These are phyloP conservation scores for Yamadazyma philogaea DNA, from an alignment of 805 yeast genomes.

Conservation along the genomic window DNA sequence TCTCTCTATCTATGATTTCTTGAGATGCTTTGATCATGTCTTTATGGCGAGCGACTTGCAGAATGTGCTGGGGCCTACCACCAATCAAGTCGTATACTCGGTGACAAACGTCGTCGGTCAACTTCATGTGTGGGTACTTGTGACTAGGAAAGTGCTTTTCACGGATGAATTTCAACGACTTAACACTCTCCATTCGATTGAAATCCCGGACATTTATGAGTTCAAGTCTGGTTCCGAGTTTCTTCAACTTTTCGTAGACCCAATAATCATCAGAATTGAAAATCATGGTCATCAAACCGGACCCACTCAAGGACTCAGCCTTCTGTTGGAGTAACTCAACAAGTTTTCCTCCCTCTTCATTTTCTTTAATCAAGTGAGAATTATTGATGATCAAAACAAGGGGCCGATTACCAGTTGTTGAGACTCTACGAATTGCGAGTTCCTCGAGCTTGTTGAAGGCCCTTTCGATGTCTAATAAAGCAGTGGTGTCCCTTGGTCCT, in stretches of 20 bases:
- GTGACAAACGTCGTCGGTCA: constrained; percentile 42
- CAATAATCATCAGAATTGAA: constrained; percentile 85
- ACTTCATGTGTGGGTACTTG: constrained; percentile 33
- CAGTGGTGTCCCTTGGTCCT: constrained; percentile 85
- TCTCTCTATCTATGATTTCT: constrained; percentile 70
- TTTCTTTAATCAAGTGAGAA: constrained; percentile 70
- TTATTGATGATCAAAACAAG: constrained; percentile 68
- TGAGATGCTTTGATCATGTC: constrained; percentile 63
- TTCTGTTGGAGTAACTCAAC: constrained; percentile 78
- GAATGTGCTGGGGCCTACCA: constrained; percentile 80
- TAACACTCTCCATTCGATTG: constrained; percentile 50
- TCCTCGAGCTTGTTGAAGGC: constrained; percentile 75
- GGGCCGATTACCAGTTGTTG: constrained; percentile 46
- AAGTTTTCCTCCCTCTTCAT: constrained; percentile 67
- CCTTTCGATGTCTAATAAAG: constrained; percentile 75
- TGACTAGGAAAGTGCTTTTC: constrained; percentile 31
- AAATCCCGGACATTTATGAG: constrained; percentile 68
- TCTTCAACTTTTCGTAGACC: constrained; percentile 75
- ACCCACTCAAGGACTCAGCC: constrained; percentile 73
- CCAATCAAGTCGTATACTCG: constrained; percentile 69
- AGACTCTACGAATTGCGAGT: constrained; percentile 55
- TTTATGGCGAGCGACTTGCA: constrained; percentile 60
- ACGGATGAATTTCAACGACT: constrained; percentile 53
- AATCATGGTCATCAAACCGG: constrained; percentile 65
- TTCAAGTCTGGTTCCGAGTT: constrained; percentile 70